These are phyloP conservation scores for Pichia paraexigua DNA, from an alignment of 805 yeast species.

Conservation along the genomic window DNA sequence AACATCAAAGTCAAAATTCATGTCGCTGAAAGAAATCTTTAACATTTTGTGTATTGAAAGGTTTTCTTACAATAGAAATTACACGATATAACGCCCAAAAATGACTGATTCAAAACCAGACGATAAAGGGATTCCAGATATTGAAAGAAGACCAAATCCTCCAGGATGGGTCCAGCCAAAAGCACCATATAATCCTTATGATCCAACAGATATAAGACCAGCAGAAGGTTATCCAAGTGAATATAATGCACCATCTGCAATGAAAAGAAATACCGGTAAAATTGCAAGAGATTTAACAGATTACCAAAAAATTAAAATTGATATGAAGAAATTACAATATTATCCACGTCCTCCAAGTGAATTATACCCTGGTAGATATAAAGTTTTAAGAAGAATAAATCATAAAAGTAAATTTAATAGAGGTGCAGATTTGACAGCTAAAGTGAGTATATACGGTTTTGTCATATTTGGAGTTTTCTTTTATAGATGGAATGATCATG, in stretches of 20 bases:
- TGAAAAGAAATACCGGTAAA: slow-evolving; percentile 35
- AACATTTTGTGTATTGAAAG: not conserved
- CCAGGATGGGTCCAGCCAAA: slow-evolving; percentile 74
- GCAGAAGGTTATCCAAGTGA: slow-evolving; percentile 84
- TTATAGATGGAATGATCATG: slow-evolving; percentile 77
- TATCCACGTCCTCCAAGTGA: slow-evolving; percentile 73
- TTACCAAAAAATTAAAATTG: slow-evolving; percentile 58
- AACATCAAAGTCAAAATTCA: not conserved
- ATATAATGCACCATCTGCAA: slow-evolving; percentile 56
- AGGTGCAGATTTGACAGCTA: slow-evolving; percentile 55
- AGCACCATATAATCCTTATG: slow-evolving; percentile 83
- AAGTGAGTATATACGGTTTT: slow-evolving; percentile 40
- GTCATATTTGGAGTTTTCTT: slow-evolving; percentile 59
- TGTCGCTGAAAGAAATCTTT: not conserved
- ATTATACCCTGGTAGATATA: slow-evolving; percentile 70
- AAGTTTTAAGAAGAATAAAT: slow-evolving; percentile 54
- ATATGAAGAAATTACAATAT: slow-evolving; percentile 66
- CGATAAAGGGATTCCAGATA: slow-evolving; percentile 16
- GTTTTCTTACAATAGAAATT: not conserved
- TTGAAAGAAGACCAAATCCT: slow-evolving; percentile 65
- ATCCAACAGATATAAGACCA: slow-evolving; percentile 67
- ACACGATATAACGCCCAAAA: not conserved
- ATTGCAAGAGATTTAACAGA: slow-evolving; percentile 63
- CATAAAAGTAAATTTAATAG: slow-evolving; percentile 44
- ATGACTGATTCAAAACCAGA: not conserved